phyloP scores from a whole-genome alignment of 2,329 filamentous ascomycete species.

The Hortaea werneckii region DNA sequence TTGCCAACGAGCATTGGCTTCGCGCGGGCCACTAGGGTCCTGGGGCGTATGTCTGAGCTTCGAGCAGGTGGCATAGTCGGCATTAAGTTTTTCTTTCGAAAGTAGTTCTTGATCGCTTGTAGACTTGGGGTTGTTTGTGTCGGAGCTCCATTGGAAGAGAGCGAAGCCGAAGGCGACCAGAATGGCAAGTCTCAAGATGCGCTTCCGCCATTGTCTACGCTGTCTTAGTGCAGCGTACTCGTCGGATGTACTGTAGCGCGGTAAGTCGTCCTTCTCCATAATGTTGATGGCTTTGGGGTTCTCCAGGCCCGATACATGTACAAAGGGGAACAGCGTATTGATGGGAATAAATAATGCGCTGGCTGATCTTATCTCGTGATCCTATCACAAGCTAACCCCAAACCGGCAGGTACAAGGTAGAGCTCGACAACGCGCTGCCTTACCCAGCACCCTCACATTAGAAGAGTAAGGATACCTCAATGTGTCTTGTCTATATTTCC shows the following conservation, averaged over 20 bases:
- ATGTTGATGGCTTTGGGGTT: background rate
- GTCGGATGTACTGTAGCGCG: slow-evolving; percentile 1
- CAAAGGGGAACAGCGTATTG: too few species aligned
- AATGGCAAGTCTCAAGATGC: slow-evolving; percentile 1
- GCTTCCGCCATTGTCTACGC: background rate
- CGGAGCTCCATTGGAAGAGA: background rate
- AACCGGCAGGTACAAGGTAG: too few species aligned
- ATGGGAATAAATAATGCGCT: too few species aligned
- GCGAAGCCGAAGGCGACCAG: background rate
- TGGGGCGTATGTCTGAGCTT: slow-evolving; percentile 45
- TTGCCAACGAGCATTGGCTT: slow-evolving; percentile 51
- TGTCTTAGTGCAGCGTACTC: slow-evolving; percentile 1
- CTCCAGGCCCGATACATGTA: too few species aligned
- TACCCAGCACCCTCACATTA: too few species aligned
- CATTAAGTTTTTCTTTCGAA: slow-evolving; percentile 29
- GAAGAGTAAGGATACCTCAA: too few species aligned
- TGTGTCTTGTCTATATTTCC: too few species aligned
- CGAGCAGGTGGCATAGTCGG: slow-evolving; percentile 47
- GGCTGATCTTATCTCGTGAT: too few species aligned
- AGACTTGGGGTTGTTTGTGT: background rate
- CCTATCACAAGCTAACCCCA: too few species aligned
- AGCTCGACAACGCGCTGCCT: too few species aligned
- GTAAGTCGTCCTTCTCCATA: slow-evolving; percentile 4
- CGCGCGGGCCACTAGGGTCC: slow-evolving; percentile 46
- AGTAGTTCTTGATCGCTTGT: background rate